Evolutionary conservation across 352 stramenopile species (phyloP).

Genomic region (Pythium myriotylum): DNA sequence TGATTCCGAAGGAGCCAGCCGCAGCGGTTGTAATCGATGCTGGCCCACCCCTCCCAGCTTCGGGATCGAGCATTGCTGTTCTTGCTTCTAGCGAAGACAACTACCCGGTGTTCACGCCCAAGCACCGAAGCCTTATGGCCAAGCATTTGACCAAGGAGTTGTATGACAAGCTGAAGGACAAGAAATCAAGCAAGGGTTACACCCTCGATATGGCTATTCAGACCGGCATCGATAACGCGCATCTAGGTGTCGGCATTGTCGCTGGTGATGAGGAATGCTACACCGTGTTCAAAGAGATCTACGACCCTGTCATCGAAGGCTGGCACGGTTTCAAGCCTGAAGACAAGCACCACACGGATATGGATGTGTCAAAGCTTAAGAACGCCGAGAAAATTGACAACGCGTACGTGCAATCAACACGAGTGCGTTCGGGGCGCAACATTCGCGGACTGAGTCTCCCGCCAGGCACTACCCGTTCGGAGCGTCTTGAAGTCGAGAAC

Average conservation of each 20-base stretch:
- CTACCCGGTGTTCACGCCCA: slow-evolving; percentile 76
- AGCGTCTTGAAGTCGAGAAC: slow-evolving; percentile 84
- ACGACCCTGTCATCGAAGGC: slow-evolving; percentile 85
- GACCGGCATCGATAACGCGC: slow-evolving; percentile 81
- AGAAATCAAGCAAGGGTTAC: slow-evolving; percentile 72
- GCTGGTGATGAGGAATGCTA: slow-evolving; percentile 88
- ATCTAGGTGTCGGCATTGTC: slow-evolving; percentile 82
- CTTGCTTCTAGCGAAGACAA: slow-evolving; percentile 69
- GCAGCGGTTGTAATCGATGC: slow-evolving; percentile 68
- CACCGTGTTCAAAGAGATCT: slow-evolving; percentile 79
- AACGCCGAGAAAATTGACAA: slow-evolving; percentile 70
- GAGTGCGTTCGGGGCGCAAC: slow-evolving; percentile 90
- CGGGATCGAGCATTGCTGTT: slow-evolving; percentile 52
- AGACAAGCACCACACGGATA: slow-evolving; percentile 80
- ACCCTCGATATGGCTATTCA: slow-evolving; percentile 87
- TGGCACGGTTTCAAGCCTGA: slow-evolving; percentile 86
- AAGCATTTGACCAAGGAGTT: slow-evolving; percentile 81
- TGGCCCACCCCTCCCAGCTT: slow-evolving; percentile 37
- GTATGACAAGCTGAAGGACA: slow-evolving; percentile 83
- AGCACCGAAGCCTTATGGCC: slow-evolving; percentile 88
- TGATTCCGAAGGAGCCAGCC: slow-evolving; percentile 63
- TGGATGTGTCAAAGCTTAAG: slow-evolving; percentile 77
- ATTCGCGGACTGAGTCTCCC: slow-evolving; percentile 89
- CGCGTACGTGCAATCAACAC: slow-evolving; percentile 91
- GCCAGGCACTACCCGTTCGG: slow-evolving; percentile 80